Conservation (phyloP, 441 rosid genomes). For the Flueggea neowawraea region DNA sequence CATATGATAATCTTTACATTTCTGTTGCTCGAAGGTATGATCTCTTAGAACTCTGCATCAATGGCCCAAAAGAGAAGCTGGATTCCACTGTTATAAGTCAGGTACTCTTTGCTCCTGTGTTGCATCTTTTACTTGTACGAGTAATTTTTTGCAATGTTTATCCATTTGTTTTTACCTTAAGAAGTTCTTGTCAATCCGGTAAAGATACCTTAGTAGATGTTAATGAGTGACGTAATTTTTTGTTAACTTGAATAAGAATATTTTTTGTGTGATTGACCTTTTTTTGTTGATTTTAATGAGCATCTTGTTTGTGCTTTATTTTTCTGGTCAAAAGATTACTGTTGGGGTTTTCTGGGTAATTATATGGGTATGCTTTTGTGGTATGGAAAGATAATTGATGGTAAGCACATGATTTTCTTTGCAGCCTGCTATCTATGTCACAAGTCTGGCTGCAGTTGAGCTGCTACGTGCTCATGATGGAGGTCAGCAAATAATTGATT, state of each 20-base stretch:
- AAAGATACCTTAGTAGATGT: no score
- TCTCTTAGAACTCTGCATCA: conserved; percentile 79
- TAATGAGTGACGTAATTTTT: no score
- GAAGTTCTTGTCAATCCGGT: no score
- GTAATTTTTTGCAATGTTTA: no score
- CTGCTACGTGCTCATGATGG: conserved; percentile 83
- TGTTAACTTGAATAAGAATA: no score
- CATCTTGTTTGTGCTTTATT: no score
- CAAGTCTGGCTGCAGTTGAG: conserved; percentile 98
- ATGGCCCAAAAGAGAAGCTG: conserved; percentile 95
- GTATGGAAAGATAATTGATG: not conserved
- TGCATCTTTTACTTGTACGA: not conserved
- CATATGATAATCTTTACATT: conserved; percentile 3
- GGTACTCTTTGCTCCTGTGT: conserved; percentile 34
- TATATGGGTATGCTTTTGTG: not conserved
- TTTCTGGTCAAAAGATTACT: no score
- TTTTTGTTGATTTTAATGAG: no score
- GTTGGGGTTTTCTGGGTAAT: not conserved
- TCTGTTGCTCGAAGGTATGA: conserved; percentile 60
- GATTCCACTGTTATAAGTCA: conserved; percentile 97
- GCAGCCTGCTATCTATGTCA: conserved; percentile 99
- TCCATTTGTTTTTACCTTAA: no score
- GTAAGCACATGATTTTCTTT: conserved; percentile 13
- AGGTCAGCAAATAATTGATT: conserved; percentile 85
- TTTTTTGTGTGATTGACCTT: no score